Evolutionary conservation across 768 basidiomycete genomes (phyloP).

Genomic region (Wakefieldia striispora): DNA sequence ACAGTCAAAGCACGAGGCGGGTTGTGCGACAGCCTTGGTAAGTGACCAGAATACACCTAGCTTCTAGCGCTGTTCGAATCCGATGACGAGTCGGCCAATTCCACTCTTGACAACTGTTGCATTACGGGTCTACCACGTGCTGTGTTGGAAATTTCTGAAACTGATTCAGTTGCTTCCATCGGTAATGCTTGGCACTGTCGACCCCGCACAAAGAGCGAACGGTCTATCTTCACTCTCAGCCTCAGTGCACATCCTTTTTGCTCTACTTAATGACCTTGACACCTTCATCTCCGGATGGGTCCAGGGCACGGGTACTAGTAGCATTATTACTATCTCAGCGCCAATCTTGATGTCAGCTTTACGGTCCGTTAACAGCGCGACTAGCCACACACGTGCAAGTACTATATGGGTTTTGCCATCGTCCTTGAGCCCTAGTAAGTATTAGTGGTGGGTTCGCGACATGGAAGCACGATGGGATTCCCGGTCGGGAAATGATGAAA

Average conservation of each 20-base stretch:
- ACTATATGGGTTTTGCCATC: background rate
- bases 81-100: background rate
- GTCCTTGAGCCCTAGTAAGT: background rate
- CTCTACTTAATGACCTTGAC: background rate
- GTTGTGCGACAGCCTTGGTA: background rate
- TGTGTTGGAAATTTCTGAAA: background rate
- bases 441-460: background rate
- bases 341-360: conserved; percentile 12
- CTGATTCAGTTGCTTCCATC: background rate
- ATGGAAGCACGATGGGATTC: conserved; percentile 4
- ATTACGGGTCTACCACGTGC: background rate
- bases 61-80: background rate
- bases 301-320: too few relatives aligned
- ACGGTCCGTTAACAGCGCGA: conserved; percentile 1
- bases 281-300: background rate
- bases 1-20: background rate
- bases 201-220: conserved; percentile 10
- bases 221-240: background rate
- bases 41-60: background rate
- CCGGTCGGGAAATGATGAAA: conserved; percentile 6
- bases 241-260: background rate
- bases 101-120: background rate
- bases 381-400: conserved; percentile 1
- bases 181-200: background rate
- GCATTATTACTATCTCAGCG: conserved; percentile 9